phyloP scores from a whole-genome alignment of 768 basidiomycete species.

The Boletus vermiculosoides region DNA sequence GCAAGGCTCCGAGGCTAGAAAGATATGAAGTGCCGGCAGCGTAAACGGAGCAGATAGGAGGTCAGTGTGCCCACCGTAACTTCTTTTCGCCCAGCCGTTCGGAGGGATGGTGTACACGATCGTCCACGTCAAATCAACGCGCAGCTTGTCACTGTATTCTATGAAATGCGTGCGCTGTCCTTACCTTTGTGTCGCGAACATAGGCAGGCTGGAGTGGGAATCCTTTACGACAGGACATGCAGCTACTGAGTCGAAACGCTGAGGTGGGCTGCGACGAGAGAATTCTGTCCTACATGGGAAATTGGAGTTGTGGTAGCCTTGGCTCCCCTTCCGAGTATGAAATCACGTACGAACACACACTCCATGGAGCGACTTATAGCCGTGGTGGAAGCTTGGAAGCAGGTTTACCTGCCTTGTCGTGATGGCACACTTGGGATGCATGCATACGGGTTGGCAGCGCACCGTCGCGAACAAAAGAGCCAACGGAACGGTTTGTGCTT shows the following conservation, averaged over 20 bases:
- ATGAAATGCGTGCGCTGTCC: constrained; percentile 17
- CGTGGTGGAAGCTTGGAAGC: neutral
- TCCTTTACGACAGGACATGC: constrained; percentile 12
- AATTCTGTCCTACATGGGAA: neutral
- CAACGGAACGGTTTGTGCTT: neutral
- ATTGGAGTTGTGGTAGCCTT: neutral
- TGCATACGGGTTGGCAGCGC: neutral
- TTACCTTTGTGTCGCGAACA: neutral
- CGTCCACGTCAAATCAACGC: neutral
- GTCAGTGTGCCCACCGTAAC: neutral
- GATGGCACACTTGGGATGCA: neutral
- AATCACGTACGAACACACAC: constrained; percentile 10
- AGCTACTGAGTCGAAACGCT: constrained; percentile 10
- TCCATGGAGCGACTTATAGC: neutral
- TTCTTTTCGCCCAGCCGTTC: constrained; percentile 9
- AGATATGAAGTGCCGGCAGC: constrained; percentile 16
- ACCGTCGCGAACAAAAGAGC: neutral
- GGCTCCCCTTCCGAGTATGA: constrained; percentile 5
- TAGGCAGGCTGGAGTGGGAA: constrained; percentile 16
- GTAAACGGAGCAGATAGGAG: constrained; percentile 9
- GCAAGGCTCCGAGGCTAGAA: constrained; percentile 19
- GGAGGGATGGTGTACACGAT: neutral
- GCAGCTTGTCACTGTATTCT: neutral
- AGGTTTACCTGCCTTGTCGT: neutral
- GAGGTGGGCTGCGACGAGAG: constrained; percentile 1